phyloP scores from a whole-genome alignment of 768 basidiomycete species.

The Asterophora lycoperdoides region DNA sequence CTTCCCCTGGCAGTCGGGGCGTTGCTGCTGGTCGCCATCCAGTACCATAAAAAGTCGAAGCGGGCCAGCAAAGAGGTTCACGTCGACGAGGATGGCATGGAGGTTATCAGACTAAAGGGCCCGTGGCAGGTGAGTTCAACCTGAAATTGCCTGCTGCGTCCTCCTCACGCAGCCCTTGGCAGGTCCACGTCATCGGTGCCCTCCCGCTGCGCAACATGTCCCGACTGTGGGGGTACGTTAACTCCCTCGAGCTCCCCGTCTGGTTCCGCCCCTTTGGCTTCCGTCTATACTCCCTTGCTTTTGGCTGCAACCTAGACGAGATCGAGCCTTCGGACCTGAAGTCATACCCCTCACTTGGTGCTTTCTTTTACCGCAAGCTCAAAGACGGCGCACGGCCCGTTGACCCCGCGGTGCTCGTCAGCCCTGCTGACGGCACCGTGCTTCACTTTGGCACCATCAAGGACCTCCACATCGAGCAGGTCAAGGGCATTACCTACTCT shows the following conservation, averaged over 20 bases:
- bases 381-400: slow-evolving; percentile 81
- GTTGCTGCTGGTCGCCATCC: slow-evolving; percentile 74
- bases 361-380: slow-evolving; percentile 91
- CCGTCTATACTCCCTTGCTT: slow-evolving; percentile 79
- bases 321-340: slow-evolving; percentile 74
- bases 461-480: slow-evolving; percentile 82
- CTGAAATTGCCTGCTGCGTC: background rate
- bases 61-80: slow-evolving; percentile 58
- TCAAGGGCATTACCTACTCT: slow-evolving; percentile 97
- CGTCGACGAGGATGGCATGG: slow-evolving; percentile 79
- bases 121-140: slow-evolving; percentile 78
- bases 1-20: slow-evolving; percentile 89
- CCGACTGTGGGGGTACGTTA: slow-evolving; percentile 95
- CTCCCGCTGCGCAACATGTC: slow-evolving; percentile 93
- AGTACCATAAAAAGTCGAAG: slow-evolving; percentile 60
- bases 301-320: slow-evolving; percentile 93
- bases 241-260: slow-evolving; percentile 87
- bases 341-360: slow-evolving; percentile 84
- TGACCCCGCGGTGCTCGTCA: slow-evolving; percentile 71
- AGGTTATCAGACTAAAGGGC: slow-evolving; percentile 76
- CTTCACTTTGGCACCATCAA: slow-evolving; percentile 88
- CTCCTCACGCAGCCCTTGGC: background rate
- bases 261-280: slow-evolving; percentile 94
- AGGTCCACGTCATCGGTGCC: slow-evolving; percentile 97
- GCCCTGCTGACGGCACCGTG: slow-evolving; percentile 91